Evolutionary conservation across 2,329 filamentous ascomycete genomes (phyloP), one percentile per base, ranked within the genome.

Genomic region (Hypoxylon sp.): DNA sequence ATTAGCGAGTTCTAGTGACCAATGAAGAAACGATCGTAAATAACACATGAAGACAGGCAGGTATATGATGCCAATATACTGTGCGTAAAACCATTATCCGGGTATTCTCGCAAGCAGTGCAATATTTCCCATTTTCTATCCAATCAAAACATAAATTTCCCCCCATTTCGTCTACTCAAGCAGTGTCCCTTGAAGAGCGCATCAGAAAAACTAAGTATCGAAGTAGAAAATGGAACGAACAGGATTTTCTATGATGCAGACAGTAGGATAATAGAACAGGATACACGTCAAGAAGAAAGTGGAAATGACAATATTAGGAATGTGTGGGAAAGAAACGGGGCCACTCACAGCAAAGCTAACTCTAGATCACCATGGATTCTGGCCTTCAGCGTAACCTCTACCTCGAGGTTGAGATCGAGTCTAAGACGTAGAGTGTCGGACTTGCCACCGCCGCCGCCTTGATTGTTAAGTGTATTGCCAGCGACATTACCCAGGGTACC

Each of bases 321-420:
- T 10, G n/a, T 23, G 57, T 36, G 46, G 32, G 3, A 56, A 32
- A 34, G 45, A 53, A 34, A 38, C 10, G 55, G 58, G 11, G 10
- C 58, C 51, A 83, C 85, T 79, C 81, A 87, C 85, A 87, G 80
- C 73, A 96, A 84, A 70, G 90, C 91, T 71, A 96, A 80, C 52
- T 91, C 93, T 70, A 97, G 81, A 82, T 97, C 93, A 77, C 93
- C 93, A 73, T 94, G 90, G 73, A 96, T 94, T 80, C 91, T 90
- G 21, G 93, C 93, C 84, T 96, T 96, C 65, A 96, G 86, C 75
- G 94, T 91, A 70, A 96, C 92, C 80, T 96, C 93, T 60, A 96
- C 87, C 74, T 96, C 93, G 64, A 96, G 83, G 79, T 96, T 96
- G 67, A 94, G 84, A 76, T 96, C 93, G 17, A 95, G 82, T 52